Evolutionary conservation across 108 stramenopile species (phyloP), one percentile per base, ranked within the genome.

Genomic region (Fistulifera solaris): DNA sequence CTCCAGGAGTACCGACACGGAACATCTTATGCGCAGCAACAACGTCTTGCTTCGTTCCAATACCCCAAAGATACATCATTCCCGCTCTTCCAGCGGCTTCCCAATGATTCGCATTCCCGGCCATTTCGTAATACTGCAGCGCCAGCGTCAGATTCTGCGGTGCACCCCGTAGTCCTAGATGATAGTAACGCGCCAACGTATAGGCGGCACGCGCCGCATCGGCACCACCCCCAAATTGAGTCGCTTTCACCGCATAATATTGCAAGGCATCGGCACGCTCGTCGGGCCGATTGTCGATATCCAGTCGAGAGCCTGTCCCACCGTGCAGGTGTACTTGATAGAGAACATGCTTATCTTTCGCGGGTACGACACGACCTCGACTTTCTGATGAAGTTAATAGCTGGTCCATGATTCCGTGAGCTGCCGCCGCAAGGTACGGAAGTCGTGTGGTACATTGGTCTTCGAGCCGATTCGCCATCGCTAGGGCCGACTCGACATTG

Each of bases 371-470:
- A 51, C 86, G 83, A 47, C 72, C 86, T 22, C 82, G 79, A 6
- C 57, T 62, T 22, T 81, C 63, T 8, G 56, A 53, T 11, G 63
- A 68, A 2, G 71, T 38, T 54, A 87, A 85, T 58, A 87, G 57
- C 44, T 62, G 56, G 58, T 92, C 89, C 71, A 92, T 81, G 27
- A 83, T 69, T 0, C 70, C 76, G 65, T 87, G 51, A 0, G 84
- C 89, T 7, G 90, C 90, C 0, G 81, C 83, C 62, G 81, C 78
- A 38, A 78, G 86, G 59, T 93, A 93, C 8, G 85, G 84, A 65
- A 93, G 59, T n/a, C 69, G 73, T 1, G 66, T 63, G 11, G 62
- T 40, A 70, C 89, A 91, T 8, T 54, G 10, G 0, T 21, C 47
- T 14, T 54, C 58, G 46, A 52, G n/a, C 3, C 80, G 68, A 63